These are phyloP conservation scores for Pseudogymnoascus sp. DNA, from an alignment of 2,329 filamentous ascomycete genomes.

Conservation along the genomic window DNA sequence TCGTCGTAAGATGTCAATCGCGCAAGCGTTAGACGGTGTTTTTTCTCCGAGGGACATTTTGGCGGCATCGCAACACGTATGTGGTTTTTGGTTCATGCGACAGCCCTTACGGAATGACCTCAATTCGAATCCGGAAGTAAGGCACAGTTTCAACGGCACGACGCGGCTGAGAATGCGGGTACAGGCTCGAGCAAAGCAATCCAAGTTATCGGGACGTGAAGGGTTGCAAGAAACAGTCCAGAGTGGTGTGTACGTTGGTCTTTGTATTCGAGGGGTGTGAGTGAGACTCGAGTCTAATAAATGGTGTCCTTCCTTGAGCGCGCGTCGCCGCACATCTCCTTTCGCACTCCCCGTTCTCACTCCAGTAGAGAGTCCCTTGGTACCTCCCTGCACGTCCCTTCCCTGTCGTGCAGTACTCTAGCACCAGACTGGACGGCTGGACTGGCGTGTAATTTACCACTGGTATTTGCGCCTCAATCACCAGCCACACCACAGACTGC, in stretches of 20 bases:
- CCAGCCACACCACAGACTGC: background rate
- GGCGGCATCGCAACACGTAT: constrained; percentile 31
- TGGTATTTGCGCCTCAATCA: background rate
- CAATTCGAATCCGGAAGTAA: background rate
- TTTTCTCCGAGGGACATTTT: constrained; percentile 43
- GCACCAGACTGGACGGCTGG: background rate
- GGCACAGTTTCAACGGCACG: background rate
- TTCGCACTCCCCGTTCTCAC: constrained; percentile 2
- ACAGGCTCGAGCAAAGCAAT: background rate
- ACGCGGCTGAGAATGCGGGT: background rate
- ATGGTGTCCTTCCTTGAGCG: constrained; percentile 1
- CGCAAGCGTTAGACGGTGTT: constrained; percentile 70
- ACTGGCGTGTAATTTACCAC: constrained; percentile 1
- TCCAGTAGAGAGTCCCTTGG: background rate
- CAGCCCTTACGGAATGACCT: constrained; percentile 4
- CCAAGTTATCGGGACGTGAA: background rate
- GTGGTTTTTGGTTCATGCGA: constrained; percentile 15
- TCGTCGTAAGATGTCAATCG: constrained; percentile 93
- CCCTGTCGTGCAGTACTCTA: background rate
- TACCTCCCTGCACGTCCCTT: background rate
- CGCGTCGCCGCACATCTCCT: constrained; percentile 5
- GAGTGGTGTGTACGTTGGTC: background rate
- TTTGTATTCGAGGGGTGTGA: background rate
- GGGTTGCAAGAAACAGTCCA: background rate
- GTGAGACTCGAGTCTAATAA: constrained; percentile 5